Percentiles rank a stretch among this genome's conserved stretches.
Conservation (phyloP, 441 rosid genomes). For the Aleurites moluccanus region DNA sequence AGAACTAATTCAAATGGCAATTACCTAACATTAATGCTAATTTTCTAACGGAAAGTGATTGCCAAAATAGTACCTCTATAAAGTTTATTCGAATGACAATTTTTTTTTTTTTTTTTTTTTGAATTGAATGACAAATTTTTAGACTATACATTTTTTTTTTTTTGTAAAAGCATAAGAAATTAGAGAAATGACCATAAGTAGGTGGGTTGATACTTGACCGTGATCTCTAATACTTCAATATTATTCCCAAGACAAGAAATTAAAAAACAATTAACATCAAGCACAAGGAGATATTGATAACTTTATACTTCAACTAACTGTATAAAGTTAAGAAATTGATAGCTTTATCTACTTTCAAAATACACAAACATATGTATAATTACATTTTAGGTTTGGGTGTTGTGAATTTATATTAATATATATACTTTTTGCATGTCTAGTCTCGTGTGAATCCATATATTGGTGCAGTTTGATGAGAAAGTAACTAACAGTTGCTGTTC, state of each 20-base stretch:
- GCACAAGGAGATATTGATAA: too few relatives aligned
- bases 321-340: too few relatives aligned
- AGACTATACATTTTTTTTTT: too few relatives aligned
- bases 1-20: background rate
- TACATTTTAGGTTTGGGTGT: background rate
- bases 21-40: background rate
- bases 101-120: too few relatives aligned
- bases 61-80: background rate
- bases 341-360: conserved; percentile 3
- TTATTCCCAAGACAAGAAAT: background rate
- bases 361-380: background rate
- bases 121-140: too few relatives aligned
- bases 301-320: too few relatives aligned
- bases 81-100: too few relatives aligned
- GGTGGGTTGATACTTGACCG: background rate
- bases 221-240: background rate
- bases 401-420: background rate
- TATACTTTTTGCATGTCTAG: background rate
- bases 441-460: background rate
- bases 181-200: background rate
- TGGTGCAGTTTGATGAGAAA: background rate
- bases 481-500: background rate
- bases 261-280: background rate
- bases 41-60: conserved; percentile 18
- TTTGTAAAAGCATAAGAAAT: background rate